Base-by-base conservation (phyloP, 2,329 filamentous ascomycete genomes). In the Fusarium palustre region DNA sequence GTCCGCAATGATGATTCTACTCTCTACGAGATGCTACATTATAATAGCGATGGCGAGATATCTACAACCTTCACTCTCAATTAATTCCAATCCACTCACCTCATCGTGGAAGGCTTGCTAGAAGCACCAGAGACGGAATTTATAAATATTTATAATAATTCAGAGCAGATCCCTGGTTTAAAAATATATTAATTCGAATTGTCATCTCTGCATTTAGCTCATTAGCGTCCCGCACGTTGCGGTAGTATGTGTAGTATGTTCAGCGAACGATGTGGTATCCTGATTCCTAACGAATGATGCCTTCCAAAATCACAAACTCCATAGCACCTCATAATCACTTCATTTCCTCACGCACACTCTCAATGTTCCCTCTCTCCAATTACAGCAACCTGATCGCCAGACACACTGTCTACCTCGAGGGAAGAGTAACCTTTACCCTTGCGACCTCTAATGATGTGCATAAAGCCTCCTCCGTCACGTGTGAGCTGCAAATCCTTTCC, bases 401-500 rank as follows among this genome's bases (percentile, higher is more conserved):
- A 77, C 33, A 82, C 64, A 8, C 74, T 77, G 10, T 75, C 63
- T 12, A 79, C 69, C 12, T 70, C 61, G 3, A 82, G 68, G 3
- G 66, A 71, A 22, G 81, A 83, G 16, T 62, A 39, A 20, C 76
- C 78, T 3, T 74, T 68, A 7, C 85, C 85, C 78, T 85, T 85
- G 62, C 70, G 74, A 1, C 82, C 84, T 39, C 76, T 28, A 22
- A 81, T 57, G 6, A 68, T 61, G 61, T 76, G 77, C 39, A 75
- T 74, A 20, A 79, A 62, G 36, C 50, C 68, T 2, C 79, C 76
- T 5, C 77, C 76, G 73, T 77, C 78, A 2, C 70, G 64, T 5
- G 73, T 74, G 5, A 85, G 69, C 53, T 76, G 66, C 15, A 88
- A 78, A 18, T 79, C 84, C 41, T 81, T 77, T 16, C 86, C 86